A percentile compares a stretch with the other conserved stretches of the same genome.
These are phyloP conservation scores for Quercus alba DNA, from an alignment of 306 rosid genomes.

Conservation along the genomic window DNA sequence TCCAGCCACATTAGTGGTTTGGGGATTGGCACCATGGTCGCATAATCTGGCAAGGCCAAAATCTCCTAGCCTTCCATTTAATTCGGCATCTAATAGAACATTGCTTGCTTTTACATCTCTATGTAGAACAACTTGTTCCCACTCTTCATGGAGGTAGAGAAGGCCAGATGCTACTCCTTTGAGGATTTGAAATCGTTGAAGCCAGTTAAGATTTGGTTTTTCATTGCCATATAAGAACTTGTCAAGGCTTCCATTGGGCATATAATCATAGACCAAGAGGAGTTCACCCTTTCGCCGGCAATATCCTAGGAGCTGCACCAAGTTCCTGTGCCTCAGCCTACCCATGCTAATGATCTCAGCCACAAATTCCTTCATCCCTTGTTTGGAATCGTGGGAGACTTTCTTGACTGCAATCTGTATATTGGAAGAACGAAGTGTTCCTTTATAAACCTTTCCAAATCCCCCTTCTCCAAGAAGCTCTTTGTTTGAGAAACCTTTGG, in stretches of 20 bases:
- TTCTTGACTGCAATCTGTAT: constrained; percentile 29
- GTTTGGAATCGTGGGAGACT: constrained; percentile 27
- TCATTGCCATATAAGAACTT: constrained; percentile 8
- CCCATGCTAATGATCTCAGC: constrained; percentile 37
- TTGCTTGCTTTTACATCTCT: constrained; percentile 80
- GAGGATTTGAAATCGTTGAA: constrained; percentile 27
- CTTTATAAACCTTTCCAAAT: constrained; percentile 40
- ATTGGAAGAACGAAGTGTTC: constrained; percentile 13
- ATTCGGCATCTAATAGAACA: constrained; percentile 50
- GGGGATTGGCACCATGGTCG: constrained; percentile 54
- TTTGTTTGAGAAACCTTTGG: constrained; percentile 28
- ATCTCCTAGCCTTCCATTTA: constrained; percentile 65
- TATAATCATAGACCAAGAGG: constrained; percentile 31
- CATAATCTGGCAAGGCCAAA: constrained; percentile 65
- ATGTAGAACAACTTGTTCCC: constrained; percentile 68
- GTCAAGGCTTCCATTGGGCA: constrained; percentile 42
- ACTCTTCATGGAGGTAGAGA: constrained; percentile 40
- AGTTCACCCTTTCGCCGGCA: constrained; percentile 32
- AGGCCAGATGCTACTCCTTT: constrained; percentile 26
- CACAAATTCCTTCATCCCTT: constrained; percentile 34
- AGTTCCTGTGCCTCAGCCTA: constrained; percentile 36
- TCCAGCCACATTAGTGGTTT: constrained; percentile 64
- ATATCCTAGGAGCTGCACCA: constrained; percentile 33
- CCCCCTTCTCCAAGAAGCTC: constrained; percentile 36
- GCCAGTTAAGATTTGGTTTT: constrained; percentile 18